Evolutionary conservation across 2,329 filamentous ascomycete genomes (phyloP).

Genomic region (Fusarium sororula): DNA sequence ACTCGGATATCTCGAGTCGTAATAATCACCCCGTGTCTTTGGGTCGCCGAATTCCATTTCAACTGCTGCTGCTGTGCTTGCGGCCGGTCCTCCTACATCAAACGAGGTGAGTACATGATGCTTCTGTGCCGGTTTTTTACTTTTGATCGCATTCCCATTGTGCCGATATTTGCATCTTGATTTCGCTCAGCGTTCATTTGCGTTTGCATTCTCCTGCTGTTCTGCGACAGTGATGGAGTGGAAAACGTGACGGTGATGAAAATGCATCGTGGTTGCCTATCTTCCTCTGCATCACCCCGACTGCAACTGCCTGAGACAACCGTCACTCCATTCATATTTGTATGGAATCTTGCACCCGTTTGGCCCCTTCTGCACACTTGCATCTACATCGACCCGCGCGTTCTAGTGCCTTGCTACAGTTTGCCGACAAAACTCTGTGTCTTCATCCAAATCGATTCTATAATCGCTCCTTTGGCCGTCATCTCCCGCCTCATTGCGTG

Average conservation of each 20-base stretch:
- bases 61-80: constrained; percentile 30
- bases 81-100: constrained; percentile 18
- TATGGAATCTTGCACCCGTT: constrained; percentile 2
- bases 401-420: constrained; percentile 20
- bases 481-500: constrained; percentile 33
- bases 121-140: constrained; percentile 7
- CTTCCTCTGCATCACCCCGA: constrained; percentile 19
- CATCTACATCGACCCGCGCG: constrained; percentile 5
- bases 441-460: constrained; percentile 12
- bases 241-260: constrained; percentile 16
- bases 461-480: constrained; percentile 16
- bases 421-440: constrained; percentile 18
- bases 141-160: constrained; percentile 13
- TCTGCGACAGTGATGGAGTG: constrained; percentile 1
- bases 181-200: neutral
- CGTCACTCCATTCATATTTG: constrained; percentile 4
- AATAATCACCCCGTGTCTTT: constrained; percentile 17
- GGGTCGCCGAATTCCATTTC: constrained; percentile 13
- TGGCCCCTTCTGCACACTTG: neutral
- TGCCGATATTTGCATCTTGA: neutral
- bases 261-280: constrained; percentile 19
- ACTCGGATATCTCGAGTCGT: constrained; percentile 19
- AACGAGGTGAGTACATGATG: constrained; percentile 37
- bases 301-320: constrained; percentile 10
- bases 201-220: constrained; percentile 5